Evolutionary conservation across 192 early-diverging fungal genomes (phyloP), one percentile per base, ranked within the genome.

Genomic region (Haplosporangium gracile): DNA sequence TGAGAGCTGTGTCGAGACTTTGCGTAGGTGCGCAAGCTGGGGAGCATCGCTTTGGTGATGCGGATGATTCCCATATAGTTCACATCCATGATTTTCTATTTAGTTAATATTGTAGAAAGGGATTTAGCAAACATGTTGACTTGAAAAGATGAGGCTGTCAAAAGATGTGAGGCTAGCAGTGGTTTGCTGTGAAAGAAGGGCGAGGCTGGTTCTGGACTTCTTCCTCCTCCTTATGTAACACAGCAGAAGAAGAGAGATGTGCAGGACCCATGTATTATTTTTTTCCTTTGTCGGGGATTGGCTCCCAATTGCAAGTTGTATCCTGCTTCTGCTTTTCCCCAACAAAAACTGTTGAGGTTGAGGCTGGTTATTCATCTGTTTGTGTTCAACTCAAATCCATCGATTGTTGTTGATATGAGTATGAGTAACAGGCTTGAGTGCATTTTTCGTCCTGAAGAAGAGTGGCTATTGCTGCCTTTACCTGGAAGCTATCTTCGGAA

Each of bases 1-100:
- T 90, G 82, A 22, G 84, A 60, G 20, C 57, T 86, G 29, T 81
- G 79, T 34, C 84, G 79, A 0, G 79, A 78, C 38, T 78, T 86
- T 38, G 84, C 79, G 6, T 42, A 86, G 34, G 38, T 81, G 24
- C 89, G 68, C 78, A 90, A 55, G 45, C 76, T 86, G 36, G 89
- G 89, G 34, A 90, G 53, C 36, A 90, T 49, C 18, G 80, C 83
- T 65, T 90, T 90, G 34, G 84, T 78, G 53, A 88, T 90, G 71
- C 83, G 82, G 42, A 90, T 85, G 36, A 88, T 79, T 11, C 89
- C 89, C 77, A 88, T 90, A 70, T 83, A 90, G 82, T 90, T 90
- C 65, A 88, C 79, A 55, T 88, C 87, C 89, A 90, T 90, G 24
- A 88, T 82, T 85, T 85, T 88, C 84, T 85, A 68, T 32, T 34